These are phyloP conservation scores for Diplodia intermedia DNA, from an alignment of 2,329 filamentous ascomycete genomes.

Conservation along the genomic window DNA sequence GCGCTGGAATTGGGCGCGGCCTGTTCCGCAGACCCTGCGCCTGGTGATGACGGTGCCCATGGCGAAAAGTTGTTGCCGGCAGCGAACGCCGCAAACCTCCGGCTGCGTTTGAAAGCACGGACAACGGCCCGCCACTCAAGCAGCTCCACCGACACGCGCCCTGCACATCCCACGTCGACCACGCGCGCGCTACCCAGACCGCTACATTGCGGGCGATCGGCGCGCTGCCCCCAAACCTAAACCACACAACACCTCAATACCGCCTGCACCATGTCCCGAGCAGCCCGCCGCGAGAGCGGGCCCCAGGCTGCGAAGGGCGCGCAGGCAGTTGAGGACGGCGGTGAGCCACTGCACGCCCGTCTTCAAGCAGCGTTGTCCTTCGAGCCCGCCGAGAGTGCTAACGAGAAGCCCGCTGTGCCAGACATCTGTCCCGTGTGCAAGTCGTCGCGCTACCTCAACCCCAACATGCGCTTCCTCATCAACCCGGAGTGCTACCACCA, in stretches of 20 bases:
- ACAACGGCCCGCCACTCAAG: constrained; percentile 12
- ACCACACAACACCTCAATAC: constrained; percentile 33
- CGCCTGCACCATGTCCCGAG: constrained; percentile 44
- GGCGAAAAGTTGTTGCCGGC: neutral
- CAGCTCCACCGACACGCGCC: constrained; percentile 29
- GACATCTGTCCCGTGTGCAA: constrained; percentile 98
- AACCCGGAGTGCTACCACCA: constrained; percentile 99
- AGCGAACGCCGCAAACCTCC: constrained; percentile 18
- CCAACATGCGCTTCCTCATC: constrained; percentile 91
- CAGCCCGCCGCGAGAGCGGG: constrained; percentile 40
- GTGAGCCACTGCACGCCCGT: constrained; percentile 40
- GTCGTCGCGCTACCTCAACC: constrained; percentile 92
- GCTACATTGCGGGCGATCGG: constrained; percentile 27
- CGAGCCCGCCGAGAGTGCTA: constrained; percentile 17
- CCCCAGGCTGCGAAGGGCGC: constrained; percentile 40
- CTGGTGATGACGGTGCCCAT: neutral
- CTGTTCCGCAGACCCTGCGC: neutral
- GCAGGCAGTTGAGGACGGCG: constrained; percentile 44
- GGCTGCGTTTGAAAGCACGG: constrained; percentile 7
- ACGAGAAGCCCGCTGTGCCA: constrained; percentile 37
- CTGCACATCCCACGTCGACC: constrained; percentile 17
- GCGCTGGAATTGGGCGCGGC: constrained; percentile 4
- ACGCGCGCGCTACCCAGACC: constrained; percentile 23
- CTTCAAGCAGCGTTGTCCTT: constrained; percentile 35
- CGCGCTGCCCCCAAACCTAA: constrained; percentile 10